Evolutionary conservation across 352 stramenopile genomes (phyloP).

Genomic region (Plasmopara viticola): DNA sequence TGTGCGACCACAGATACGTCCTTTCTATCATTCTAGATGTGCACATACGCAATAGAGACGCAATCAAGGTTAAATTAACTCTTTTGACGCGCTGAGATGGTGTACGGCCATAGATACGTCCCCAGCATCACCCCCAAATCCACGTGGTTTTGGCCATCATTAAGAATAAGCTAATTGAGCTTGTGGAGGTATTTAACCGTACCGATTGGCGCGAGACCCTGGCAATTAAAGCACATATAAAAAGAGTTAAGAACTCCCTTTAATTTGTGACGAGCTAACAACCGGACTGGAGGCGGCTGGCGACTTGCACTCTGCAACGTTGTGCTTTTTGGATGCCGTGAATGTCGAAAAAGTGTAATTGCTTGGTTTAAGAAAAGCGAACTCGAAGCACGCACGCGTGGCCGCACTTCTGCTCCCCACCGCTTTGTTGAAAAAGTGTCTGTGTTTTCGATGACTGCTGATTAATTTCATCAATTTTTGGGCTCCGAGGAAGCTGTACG

Average conservation of each 20-base stretch:
- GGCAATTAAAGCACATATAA: slow-evolving; percentile 97
- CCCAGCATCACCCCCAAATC: slow-evolving; percentile 89
- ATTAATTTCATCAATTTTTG: slow-evolving; percentile 80
- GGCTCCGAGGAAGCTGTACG: slow-evolving; percentile 80
- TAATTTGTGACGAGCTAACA: slow-evolving; percentile 92
- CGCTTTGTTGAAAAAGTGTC: slow-evolving; percentile 95
- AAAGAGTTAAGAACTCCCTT: slow-evolving; percentile 95
- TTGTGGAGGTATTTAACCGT: slow-evolving; percentile 86
- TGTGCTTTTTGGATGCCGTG: slow-evolving; percentile 97
- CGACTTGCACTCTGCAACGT: slow-evolving; percentile 87
- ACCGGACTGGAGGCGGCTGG: slow-evolving; percentile 86
- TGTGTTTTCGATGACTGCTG: slow-evolving; percentile 88
- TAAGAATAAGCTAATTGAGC: slow-evolving; percentile 85
- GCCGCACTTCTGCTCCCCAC: slow-evolving; percentile 85
- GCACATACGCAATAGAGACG: too few species aligned
- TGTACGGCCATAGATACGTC: background rate
- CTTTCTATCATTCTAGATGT: too few species aligned
- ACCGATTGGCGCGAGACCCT: slow-evolving; percentile 95
- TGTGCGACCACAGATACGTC: too few species aligned
- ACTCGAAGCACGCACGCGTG: slow-evolving; percentile 54
- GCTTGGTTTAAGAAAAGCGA: slow-evolving; percentile 90
- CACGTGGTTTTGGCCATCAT: slow-evolving; percentile 95
- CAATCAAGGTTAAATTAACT: too few species aligned
- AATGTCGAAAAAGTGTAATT: slow-evolving; percentile 83
- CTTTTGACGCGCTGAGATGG: too few species aligned